Base-by-base conservation (phyloP, 2,329 filamentous ascomycete species). In the Aspergillus ibericus region DNA sequence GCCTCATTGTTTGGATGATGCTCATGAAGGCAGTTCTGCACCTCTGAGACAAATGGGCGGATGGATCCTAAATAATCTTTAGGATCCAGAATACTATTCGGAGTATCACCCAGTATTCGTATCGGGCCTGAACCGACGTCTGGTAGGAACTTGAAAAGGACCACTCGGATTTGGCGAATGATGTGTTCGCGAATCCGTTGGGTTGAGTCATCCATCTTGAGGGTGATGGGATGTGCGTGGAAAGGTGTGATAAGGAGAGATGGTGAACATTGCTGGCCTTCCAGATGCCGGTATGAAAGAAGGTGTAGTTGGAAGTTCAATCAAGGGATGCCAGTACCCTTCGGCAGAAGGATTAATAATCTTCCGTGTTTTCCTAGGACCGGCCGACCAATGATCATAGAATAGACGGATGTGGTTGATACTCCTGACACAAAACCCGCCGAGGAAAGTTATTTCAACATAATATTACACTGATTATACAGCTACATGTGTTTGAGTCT, bases 51-150 rank as follows among this genome's bases (percentile, higher is more conserved):
- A 55, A 64, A 59, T 27, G 60, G 51, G n/a, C n/a, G 10, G 27
- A 63, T 54, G 18, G 60, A 64, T 46, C 16, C 47, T 27, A 64
- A 10, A 50, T 55, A 59, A 27, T 63, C 16, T 36, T 42, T 25
- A 16, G 48, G 29, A 35, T 61, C 27, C 16, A 64, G 62, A 42
- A 61, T 38, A 12, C 56, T 60, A 34, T 59, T 64, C 1, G 60
- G 60, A 10, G 51, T 63, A 51, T 63, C 60, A 3, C 52, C 58
- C 7, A 63, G 48, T 16, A 64, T 54, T 34, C 60, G 58, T 13
- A 61, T 56, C 6, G 36, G 18, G 36, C 9, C 18, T 10, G 36
- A 40, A 7, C 13, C 15, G 36, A 40, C 7, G 8, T 40, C 8
- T 40, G 16, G 16, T 2, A 16, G 7, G 8, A 38, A 16, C 15